Conservation (phyloP, 2,329 filamentous ascomycete species). For the Simplicillium aogashimaense region DNA sequence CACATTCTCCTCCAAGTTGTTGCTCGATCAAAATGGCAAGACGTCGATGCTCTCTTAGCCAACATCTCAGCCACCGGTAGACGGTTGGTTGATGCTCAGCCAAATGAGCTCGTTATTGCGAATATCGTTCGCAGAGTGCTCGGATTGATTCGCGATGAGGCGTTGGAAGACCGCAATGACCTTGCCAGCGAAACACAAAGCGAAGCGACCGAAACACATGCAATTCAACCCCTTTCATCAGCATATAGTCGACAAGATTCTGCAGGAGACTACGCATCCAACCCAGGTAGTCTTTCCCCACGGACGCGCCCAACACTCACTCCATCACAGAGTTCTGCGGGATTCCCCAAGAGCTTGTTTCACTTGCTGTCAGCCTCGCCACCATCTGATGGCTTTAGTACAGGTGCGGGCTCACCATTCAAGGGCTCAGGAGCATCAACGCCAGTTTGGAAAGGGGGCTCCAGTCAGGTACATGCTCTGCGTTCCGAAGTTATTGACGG, state of each 20-base stretch:
- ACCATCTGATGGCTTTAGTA: slow-evolving; percentile 28
- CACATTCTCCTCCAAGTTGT: slow-evolving; percentile 83
- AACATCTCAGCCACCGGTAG: slow-evolving; percentile 72
- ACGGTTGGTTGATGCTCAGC: slow-evolving; percentile 72
- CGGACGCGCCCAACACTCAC: slow-evolving; percentile 49
- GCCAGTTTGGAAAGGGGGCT: slow-evolving; percentile 26
- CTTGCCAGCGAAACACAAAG: slow-evolving; percentile 48
- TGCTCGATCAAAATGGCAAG: slow-evolving; percentile 66
- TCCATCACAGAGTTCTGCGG: slow-evolving; percentile 52
- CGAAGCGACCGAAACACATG: slow-evolving; percentile 23
- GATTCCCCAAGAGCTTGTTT: slow-evolving; percentile 70
- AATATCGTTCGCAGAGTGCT: slow-evolving; percentile 90
- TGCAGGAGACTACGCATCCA: slow-evolving; percentile 17
- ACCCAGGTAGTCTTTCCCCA: slow-evolving; percentile 16
- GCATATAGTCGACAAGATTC: slow-evolving; percentile 24
- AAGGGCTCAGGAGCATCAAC: slow-evolving; percentile 39
- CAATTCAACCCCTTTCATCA: slow-evolving; percentile 18
- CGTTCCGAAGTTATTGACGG: slow-evolving; percentile 88
- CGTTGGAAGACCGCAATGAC: slow-evolving; percentile 68
- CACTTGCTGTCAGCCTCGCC: slow-evolving; percentile 71
- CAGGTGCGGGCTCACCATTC: slow-evolving; percentile 33
- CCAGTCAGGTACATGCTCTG: slow-evolving; percentile 53
- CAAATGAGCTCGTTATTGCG: slow-evolving; percentile 82
- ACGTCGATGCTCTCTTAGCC: slow-evolving; percentile 69
- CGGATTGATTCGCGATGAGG: slow-evolving; percentile 84